Evolutionary conservation across 2,329 filamentous ascomycete genomes (phyloP).

Genomic region (Colletotrichum eleusines): DNA sequence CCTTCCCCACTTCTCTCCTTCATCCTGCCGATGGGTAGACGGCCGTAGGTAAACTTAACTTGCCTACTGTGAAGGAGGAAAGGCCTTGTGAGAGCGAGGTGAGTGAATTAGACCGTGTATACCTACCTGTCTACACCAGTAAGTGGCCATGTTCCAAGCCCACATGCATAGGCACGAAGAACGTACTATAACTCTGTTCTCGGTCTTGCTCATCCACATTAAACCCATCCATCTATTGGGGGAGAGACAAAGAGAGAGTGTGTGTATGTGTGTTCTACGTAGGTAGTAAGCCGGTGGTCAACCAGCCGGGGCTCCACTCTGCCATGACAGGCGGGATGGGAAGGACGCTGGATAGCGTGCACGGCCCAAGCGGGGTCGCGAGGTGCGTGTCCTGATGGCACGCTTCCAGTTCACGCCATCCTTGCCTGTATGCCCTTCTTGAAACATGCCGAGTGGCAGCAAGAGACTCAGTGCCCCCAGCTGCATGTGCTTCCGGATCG

Average conservation of each 20-base stretch:
- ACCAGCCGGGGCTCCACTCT: background rate
- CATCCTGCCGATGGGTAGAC: too few species aligned
- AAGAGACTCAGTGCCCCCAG: constrained; percentile 7
- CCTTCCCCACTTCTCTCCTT: background rate
- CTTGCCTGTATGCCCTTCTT: constrained; percentile 20
- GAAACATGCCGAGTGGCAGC: constrained; percentile 33
- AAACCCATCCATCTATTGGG: too few species aligned
- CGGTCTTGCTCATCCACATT: too few species aligned
- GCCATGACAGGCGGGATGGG: background rate
- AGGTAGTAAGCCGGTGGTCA: background rate
- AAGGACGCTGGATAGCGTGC: constrained; percentile 1
- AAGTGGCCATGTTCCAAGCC: background rate
- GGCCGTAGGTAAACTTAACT: too few species aligned
- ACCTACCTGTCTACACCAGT: background rate
- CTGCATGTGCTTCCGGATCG: background rate
- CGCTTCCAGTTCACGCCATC: constrained; percentile 8
- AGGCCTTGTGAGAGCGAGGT: too few species aligned
- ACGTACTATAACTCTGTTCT: too few species aligned
- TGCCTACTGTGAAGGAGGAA: too few species aligned
- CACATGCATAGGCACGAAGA: too few species aligned
- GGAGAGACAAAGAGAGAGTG: background rate
- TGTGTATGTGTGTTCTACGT: too few species aligned
- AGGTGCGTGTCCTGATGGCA: background rate
- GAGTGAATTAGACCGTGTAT: too few species aligned
- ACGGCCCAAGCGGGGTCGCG: constrained; percentile 25